Percentiles rank a stretch among this genome's conserved stretches.
Evolutionary conservation across 306 rosid species (phyloP).

Genomic region (Geum urbanum): DNA sequence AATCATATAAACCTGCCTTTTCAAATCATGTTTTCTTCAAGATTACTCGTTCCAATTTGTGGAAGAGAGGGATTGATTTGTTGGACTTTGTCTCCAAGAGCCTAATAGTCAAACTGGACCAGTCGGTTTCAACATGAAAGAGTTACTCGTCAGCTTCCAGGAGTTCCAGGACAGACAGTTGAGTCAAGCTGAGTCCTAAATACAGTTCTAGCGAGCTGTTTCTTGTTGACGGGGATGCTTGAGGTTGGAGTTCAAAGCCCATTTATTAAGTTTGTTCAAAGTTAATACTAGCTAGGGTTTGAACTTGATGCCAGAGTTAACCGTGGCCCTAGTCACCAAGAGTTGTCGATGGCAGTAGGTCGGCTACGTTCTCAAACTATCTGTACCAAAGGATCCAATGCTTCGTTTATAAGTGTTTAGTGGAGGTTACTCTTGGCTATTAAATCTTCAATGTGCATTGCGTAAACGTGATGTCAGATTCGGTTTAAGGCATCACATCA

Average conservation of each 20-base stretch:
- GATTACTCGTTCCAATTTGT: constrained; percentile 1
- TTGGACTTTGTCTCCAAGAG: background rate
- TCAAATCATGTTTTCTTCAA: constrained; percentile 1
- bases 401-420: background rate
- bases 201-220: constrained; percentile 7
- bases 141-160: background rate
- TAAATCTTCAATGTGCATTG: background rate
- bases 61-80: constrained; percentile 1
- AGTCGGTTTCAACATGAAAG: background rate
- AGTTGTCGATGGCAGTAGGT: background rate
- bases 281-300: background rate
- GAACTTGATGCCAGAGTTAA: background rate
- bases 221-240: background rate
- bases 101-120: background rate
- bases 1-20: background rate
- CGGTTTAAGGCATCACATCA: background rate
- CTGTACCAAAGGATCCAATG: background rate
- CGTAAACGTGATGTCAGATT: background rate
- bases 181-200: background rate
- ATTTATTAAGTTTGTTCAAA: background rate
- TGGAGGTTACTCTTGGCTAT: no score
- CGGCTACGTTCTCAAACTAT: background rate
- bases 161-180: background rate
- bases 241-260: background rate
- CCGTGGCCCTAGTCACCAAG: background rate